These are phyloP conservation scores for Clarireedia paspali DNA, from an alignment of 2,329 filamentous ascomycete species.

Conservation along the genomic window DNA sequence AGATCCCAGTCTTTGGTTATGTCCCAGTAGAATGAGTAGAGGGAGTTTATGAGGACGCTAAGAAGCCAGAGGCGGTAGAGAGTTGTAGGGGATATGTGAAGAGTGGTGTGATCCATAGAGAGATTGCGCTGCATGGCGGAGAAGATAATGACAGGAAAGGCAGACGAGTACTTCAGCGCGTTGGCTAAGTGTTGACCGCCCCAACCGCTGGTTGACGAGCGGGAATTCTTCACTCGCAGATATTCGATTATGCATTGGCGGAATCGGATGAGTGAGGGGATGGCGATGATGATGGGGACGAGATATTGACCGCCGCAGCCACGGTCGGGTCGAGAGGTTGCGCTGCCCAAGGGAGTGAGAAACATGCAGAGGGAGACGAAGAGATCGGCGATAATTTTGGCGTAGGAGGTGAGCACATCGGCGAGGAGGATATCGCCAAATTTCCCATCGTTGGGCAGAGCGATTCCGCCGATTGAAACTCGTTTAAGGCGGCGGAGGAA, in stretches of 20 bases:
- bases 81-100: slow-evolving; percentile 32
- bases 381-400: slow-evolving; percentile 83
- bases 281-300: slow-evolving; percentile 75
- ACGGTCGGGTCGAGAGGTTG: slow-evolving; percentile 74
- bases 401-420: slow-evolving; percentile 90
- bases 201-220: slow-evolving; percentile 45
- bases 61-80: slow-evolving; percentile 58
- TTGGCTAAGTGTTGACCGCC: slow-evolving; percentile 87
- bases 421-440: slow-evolving; percentile 92
- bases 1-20: slow-evolving; percentile 95
- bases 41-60: slow-evolving; percentile 72
- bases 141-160: slow-evolving; percentile 84
- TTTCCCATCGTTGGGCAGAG: slow-evolving; percentile 79
- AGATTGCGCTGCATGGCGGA: slow-evolving; percentile 63
- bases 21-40: slow-evolving; percentile 99
- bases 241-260: slow-evolving; percentile 91
- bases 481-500: slow-evolving; percentile 71
- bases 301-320: slow-evolving; percentile 70
- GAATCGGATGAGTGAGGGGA: slow-evolving; percentile 79
- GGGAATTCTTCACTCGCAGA: slow-evolving; percentile 54
- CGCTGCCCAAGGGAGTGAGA: slow-evolving; percentile 59
- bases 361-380: slow-evolving; percentile 93
- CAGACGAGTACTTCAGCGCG: slow-evolving; percentile 87
- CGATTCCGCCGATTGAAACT: slow-evolving; percentile 77
- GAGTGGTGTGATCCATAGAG: slow-evolving; percentile 33